Base-by-base conservation (phyloP, 345 rosid species). In the Hypericum androsaemum region DNA sequence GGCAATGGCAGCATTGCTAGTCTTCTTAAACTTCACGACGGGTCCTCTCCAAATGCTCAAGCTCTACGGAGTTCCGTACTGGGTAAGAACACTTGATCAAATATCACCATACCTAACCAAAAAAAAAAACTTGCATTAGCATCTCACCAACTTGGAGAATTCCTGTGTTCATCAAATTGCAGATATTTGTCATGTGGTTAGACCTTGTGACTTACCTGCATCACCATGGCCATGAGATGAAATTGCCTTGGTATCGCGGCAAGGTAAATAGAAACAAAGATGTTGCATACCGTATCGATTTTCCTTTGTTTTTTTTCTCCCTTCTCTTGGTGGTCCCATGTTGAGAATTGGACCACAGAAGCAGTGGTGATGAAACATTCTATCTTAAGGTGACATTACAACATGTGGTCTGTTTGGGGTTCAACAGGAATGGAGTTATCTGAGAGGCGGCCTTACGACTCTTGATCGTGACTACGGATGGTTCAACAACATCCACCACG, bases 181-280 rank as follows among this genome's bases (percentile, higher is more conserved):
- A 89, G 97, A 71, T 81, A 44, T 89, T 89, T 48, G 76, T 86
- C n/a, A 61, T 70, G 76, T 85, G 95, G 97, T 61, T 89, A 70
- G 97, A 89, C 53, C 53, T 75, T 3, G 97, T 89, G 4, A 89
- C 97, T 17, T 89, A 85, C 72, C 64, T 89, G 65, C 92, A 89
- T 62, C 97, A 83, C 71, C 97, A 89, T 63, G 95, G 95, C 17
- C 71, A 83, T 39, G 86, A 81, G 50, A 79, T 70, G 53, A 89
- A 80, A 57, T 83, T 89, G 50, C 97, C 97, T 7, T 89, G 97
- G 97, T 85, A 89, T 64, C 82, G 97, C 7, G 87, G 89, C 68
- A 74, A 85, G 97, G 97, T 88, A 46, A 10, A 1, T 0, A 46
- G 8, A 10, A 11, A n/a, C n/a, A 7, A n/a, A 12, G 0, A 35